A percentile compares a stretch with the other conserved stretches of the same genome.
Evolutionary conservation across 805 yeast species (phyloP).

Genomic region (Kuraishia hungarica): DNA sequence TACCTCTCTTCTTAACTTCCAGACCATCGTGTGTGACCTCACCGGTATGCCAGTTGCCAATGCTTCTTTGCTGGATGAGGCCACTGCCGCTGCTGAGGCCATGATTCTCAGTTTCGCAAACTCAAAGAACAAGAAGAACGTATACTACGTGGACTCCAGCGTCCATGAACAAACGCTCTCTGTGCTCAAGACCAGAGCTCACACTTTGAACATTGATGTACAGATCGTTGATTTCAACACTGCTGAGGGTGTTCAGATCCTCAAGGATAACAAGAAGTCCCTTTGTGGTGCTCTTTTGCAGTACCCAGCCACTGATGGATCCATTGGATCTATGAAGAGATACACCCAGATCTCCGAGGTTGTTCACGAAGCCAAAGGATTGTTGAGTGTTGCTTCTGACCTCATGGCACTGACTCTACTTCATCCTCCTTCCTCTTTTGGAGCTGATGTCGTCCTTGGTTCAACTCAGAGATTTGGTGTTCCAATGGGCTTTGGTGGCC

Average conservation of each 20-base stretch:
- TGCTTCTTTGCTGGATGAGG: slow-evolving; percentile 92
- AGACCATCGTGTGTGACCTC: slow-evolving; percentile 82
- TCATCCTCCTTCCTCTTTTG: slow-evolving; percentile 75
- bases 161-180: slow-evolving; percentile 82
- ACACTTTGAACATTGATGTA: slow-evolving; percentile 60
- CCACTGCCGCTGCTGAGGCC: slow-evolving; percentile 96
- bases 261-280: slow-evolving; percentile 26
- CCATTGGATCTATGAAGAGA: slow-evolving; percentile 38
- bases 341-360: slow-evolving; percentile 50
- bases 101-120: slow-evolving; percentile 75
- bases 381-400: slow-evolving; percentile 85
- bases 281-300: slow-evolving; percentile 83
- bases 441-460: slow-evolving; percentile 92
- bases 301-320: slow-evolving; percentile 86
- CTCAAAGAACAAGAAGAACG: slow-evolving; percentile 54
- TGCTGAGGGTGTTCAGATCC: slow-evolving; percentile 24
- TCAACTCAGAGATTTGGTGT: slow-evolving; percentile 95
- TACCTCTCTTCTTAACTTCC: slow-evolving; percentile 83
- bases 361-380: slow-evolving; percentile 64
- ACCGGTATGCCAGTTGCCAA: slow-evolving; percentile 95
- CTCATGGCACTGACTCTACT: slow-evolving; percentile 79
- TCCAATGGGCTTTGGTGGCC: slow-evolving; percentile 97
- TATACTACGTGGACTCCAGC: slow-evolving; percentile 65
- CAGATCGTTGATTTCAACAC: slow-evolving; percentile 46
- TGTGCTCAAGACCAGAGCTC: slow-evolving; percentile 74